Percentiles rank a stretch among this genome's conserved stretches.
Conservation (phyloP, 2,329 filamentous ascomycete species). For the Hypomyces rosellus region DNA sequence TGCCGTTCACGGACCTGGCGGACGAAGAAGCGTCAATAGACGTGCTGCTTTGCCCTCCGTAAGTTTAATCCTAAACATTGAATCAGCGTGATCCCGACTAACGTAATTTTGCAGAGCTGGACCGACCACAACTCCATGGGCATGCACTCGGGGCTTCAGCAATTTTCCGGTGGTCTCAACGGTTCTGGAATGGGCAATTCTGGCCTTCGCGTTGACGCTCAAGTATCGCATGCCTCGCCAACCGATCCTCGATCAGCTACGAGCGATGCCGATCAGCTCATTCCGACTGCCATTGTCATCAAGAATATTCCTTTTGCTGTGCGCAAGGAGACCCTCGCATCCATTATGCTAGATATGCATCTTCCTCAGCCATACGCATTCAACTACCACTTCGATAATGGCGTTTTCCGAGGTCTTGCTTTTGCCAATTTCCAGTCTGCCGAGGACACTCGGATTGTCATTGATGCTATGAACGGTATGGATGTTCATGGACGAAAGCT, state of each 20-base stretch:
- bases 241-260: constrained; percentile 35
- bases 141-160: constrained; percentile 34
- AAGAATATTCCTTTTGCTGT: constrained; percentile 99
- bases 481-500: constrained; percentile 92
- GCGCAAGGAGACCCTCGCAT: constrained; percentile 90
- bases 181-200: constrained; percentile 33
- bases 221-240: constrained; percentile 34
- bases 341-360: constrained; percentile 89
- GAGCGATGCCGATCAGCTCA: constrained; percentile 73
- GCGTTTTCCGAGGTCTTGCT: constrained; percentile 89
- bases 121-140: constrained; percentile 41
- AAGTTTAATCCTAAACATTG: constrained; percentile 34
- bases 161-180: constrained; percentile 29
- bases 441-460: constrained; percentile 87
- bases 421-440: constrained; percentile 98
- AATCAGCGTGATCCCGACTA: not conserved
- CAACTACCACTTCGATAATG: constrained; percentile 99
- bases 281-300: constrained; percentile 96
- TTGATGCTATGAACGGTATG: constrained; percentile 90
- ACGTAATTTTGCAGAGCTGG: constrained; percentile 36
- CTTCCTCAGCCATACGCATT: constrained; percentile 95
- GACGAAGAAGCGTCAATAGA: constrained; percentile 49
- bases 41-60: constrained; percentile 66
- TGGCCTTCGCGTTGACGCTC: constrained; percentile 38
- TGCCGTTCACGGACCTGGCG: constrained; percentile 57